These are phyloP conservation scores for Cercophora sp. DNA, from an alignment of 495 filamentous ascomycete genomes.

Conservation along the genomic window DNA sequence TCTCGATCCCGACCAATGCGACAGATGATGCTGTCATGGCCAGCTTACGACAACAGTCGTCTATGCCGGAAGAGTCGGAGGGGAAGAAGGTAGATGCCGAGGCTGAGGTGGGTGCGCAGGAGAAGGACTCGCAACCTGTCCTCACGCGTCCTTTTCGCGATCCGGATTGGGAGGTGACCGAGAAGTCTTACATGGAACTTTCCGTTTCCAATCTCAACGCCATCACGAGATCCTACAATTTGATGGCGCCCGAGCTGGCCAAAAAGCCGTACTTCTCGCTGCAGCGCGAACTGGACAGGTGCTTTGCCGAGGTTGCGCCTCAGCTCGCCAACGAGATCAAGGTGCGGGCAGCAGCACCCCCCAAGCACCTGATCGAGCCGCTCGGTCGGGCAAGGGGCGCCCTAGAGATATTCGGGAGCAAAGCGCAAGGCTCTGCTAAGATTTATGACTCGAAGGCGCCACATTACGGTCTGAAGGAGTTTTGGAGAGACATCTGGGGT, in stretches of 20 bases:
- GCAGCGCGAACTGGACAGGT: constrained; percentile 73
- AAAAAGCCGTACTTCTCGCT: constrained; percentile 91
- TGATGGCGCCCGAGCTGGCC: constrained; percentile 85
- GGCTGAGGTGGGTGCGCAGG: too few species aligned
- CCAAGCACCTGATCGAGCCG: constrained; percentile 31
- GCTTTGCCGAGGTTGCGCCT: constrained; percentile 83
- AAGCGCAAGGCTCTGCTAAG: constrained; percentile 42
- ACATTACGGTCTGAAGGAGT: constrained; percentile 80
- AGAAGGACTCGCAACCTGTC: neutral
- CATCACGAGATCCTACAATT: constrained; percentile 84
- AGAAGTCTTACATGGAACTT: constrained; percentile 72
- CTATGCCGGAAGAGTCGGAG: constrained; percentile 6
- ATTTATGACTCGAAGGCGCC: constrained; percentile 70
- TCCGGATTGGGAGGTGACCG: constrained; percentile 61
- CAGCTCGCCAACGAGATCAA: constrained; percentile 65
- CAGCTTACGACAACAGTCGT: constrained; percentile 35
- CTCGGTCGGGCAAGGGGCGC: constrained; percentile 26
- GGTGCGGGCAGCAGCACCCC: constrained; percentile 58
- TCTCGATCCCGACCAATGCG: constrained; percentile 43
- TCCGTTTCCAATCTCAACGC: constrained; percentile 75
- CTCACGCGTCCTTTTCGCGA: constrained; percentile 58
- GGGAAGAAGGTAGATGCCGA: too few species aligned
- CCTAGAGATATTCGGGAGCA: constrained; percentile 42
- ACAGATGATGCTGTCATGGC: constrained; percentile 48
- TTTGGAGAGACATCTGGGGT: constrained; percentile 75